Conservation (phyloP, 176 grass and related monocot genomes). For the Rhynchospora pubera region DNA sequence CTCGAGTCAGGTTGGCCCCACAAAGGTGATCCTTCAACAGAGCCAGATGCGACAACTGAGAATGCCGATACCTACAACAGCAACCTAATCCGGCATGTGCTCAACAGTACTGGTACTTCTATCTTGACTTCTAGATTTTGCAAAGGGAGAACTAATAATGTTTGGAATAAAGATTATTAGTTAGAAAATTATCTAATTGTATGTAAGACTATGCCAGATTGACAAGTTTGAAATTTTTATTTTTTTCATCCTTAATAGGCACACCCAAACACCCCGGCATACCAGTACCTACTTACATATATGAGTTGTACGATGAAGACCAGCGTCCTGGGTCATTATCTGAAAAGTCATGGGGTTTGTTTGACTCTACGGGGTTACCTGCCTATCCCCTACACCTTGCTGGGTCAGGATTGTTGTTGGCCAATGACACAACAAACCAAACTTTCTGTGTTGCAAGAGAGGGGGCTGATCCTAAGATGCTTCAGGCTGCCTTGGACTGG, state of each 20-base stretch:
- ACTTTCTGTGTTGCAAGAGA: constrained; percentile 73
- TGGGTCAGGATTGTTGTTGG: constrained; percentile 65
- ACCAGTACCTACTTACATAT: constrained; percentile 77
- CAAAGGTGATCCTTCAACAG: constrained; percentile 62
- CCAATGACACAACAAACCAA: constrained; percentile 92
- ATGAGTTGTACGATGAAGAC: constrained; percentile 97
- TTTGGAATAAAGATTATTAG: not conserved
- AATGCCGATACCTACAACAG: constrained; percentile 97
- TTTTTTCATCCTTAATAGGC: not conserved
- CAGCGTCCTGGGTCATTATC: constrained; percentile 46
- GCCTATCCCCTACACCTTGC: constrained; percentile 79
- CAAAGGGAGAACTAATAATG: not conserved
- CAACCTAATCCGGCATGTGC: constrained; percentile 80
- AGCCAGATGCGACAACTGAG: constrained; percentile 77
- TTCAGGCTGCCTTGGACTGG: constrained; percentile 95
- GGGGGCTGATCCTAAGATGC: constrained; percentile 62
- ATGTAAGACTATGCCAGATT: not conserved
- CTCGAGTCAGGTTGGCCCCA: constrained; percentile 95
- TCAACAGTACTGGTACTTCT: constrained; percentile 63
- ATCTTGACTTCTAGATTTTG: not conserved
- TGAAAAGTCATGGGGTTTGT: constrained; percentile 84
- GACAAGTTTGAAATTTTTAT: not conserved
- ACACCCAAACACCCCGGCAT: constrained; percentile 91
- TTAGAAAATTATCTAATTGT: not conserved
- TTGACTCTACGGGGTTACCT: constrained; percentile 73